Percentiles rank a stretch among this genome's conserved stretches.
Evolutionary conservation across 2,329 filamentous ascomycete species (phyloP).

Genomic region (Coleophoma eucalyptorum): DNA sequence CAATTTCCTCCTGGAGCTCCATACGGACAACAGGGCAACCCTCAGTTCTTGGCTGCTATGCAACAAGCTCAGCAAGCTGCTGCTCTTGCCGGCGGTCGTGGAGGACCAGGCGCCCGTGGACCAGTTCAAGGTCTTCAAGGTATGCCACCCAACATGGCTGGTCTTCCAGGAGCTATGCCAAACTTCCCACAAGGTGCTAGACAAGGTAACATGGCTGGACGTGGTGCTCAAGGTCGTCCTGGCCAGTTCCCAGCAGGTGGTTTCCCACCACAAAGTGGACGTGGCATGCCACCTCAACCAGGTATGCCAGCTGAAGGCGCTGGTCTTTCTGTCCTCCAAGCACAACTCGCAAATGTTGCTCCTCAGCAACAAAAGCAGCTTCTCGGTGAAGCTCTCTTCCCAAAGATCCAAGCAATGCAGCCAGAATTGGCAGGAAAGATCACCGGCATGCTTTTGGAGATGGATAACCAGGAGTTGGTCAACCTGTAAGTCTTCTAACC

Average conservation of each 20-base stretch:
- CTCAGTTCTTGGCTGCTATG: conserved; percentile 77
- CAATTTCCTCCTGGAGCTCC: conserved; percentile 76
- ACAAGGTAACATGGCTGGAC: conserved; percentile 33
- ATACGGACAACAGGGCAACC: conserved; percentile 76
- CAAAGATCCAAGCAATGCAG: conserved; percentile 95
- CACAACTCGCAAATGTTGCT: conserved; percentile 49
- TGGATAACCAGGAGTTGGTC: conserved; percentile 94
- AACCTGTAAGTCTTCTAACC: conserved; percentile 71
- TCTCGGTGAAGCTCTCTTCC: conserved; percentile 95
- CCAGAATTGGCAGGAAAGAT: conserved; percentile 97
- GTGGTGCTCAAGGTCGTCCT: conserved; percentile 31
- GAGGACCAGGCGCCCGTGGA: conserved; percentile 50
- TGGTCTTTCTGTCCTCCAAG: conserved; percentile 43
- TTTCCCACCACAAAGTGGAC: conserved; percentile 30
- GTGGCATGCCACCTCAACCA: conserved; percentile 29
- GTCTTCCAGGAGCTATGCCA: conserved; percentile 49
- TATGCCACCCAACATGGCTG: conserved; percentile 69
- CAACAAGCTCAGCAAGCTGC: conserved; percentile 68
- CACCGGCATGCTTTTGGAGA: conserved; percentile 98
- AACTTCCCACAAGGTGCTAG: conserved; percentile 48
- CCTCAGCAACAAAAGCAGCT: conserved; percentile 95
- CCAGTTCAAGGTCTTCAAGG: conserved; percentile 61
- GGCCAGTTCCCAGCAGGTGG: conserved; percentile 25
- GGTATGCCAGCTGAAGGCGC: conserved; percentile 25
- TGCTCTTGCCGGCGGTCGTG: conserved; percentile 40